phyloP scores from a whole-genome alignment of 768 basidiomycete species.

The Rhodocollybia butyracea region DNA sequence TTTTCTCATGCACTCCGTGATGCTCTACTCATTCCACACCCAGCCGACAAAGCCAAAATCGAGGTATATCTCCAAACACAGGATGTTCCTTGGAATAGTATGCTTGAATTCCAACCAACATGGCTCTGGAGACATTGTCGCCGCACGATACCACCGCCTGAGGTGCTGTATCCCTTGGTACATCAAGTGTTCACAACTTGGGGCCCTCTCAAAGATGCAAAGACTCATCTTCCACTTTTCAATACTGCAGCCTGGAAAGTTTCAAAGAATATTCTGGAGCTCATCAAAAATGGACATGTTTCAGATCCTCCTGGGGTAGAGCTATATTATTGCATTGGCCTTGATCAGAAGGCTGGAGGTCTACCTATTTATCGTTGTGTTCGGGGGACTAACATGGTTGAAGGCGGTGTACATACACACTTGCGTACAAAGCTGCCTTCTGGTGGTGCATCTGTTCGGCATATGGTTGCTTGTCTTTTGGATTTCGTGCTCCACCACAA shows the following conservation, averaged over 20 bases:
- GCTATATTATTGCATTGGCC: slow-evolving; percentile 8
- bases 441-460: background rate
- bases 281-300: slow-evolving; percentile 16
- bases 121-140: slow-evolving; percentile 26
- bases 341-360: slow-evolving; percentile 11
- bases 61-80: slow-evolving; percentile 24
- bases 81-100: slow-evolving; percentile 8
- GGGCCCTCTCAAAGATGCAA: slow-evolving; percentile 31
- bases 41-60: slow-evolving; percentile 18
- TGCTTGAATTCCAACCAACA: slow-evolving; percentile 10
- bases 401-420: background rate
- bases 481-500: background rate
- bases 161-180: slow-evolving; percentile 24
- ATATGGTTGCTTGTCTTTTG: background rate
- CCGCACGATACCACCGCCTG: slow-evolving; percentile 27
- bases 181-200: slow-evolving; percentile 24
- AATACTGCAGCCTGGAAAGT: slow-evolving; percentile 24
- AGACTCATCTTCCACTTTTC: slow-evolving; percentile 26
- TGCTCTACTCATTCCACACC: slow-evolving; percentile 22
- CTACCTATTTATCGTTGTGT: slow-evolving; percentile 13
- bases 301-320: slow-evolving; percentile 18
- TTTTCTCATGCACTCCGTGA: slow-evolving; percentile 23
- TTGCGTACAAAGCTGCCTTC: background rate
- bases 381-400: background rate
- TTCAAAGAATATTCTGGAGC: slow-evolving; percentile 18